phyloP scores from a whole-genome alignment of 2,329 filamentous ascomycete species.

The Trichoderma sp. region DNA sequence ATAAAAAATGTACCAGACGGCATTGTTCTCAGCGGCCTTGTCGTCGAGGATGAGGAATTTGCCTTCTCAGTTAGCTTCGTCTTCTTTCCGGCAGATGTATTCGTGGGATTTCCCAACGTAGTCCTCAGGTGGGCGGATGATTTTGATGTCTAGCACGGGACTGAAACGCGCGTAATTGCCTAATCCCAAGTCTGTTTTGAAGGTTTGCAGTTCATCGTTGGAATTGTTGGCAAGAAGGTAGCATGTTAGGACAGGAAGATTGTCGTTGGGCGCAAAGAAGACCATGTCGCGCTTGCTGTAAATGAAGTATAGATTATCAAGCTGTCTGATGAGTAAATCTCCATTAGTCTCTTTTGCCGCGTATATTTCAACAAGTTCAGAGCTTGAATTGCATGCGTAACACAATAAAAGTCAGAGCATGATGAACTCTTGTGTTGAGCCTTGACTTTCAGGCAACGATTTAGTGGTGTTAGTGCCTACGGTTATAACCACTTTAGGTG shows the following conservation, averaged over 20 bases:
- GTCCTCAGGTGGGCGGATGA: constrained; percentile 22
- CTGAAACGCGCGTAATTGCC: constrained; percentile 24
- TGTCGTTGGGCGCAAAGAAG: not conserved
- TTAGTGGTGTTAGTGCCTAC: not conserved
- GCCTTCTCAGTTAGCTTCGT: constrained; percentile 21
- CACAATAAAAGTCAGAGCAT: not conserved
- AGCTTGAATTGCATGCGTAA: not conserved
- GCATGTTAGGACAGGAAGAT: not conserved
- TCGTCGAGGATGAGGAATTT: constrained; percentile 26
- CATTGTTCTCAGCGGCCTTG: constrained; percentile 6
- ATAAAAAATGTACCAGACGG: constrained; percentile 24
- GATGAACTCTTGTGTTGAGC: not conserved
- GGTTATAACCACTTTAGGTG: not conserved
- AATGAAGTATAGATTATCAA: not conserved
- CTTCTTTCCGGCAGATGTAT: constrained; percentile 25
- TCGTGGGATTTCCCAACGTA: constrained; percentile 23
- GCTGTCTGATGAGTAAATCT: not conserved
- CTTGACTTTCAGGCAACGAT: not conserved
- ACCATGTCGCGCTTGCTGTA: not conserved
- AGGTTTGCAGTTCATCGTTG: not conserved
- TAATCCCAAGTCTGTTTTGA: constrained; percentile 25
- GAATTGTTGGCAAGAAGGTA: not conserved
- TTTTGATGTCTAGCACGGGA: constrained; percentile 25
- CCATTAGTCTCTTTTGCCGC: not conserved
- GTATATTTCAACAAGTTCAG: not conserved